Evolutionary conservation across 202 grass and related monocot genomes (phyloP).

Genomic region (Panicum hallii): DNA sequence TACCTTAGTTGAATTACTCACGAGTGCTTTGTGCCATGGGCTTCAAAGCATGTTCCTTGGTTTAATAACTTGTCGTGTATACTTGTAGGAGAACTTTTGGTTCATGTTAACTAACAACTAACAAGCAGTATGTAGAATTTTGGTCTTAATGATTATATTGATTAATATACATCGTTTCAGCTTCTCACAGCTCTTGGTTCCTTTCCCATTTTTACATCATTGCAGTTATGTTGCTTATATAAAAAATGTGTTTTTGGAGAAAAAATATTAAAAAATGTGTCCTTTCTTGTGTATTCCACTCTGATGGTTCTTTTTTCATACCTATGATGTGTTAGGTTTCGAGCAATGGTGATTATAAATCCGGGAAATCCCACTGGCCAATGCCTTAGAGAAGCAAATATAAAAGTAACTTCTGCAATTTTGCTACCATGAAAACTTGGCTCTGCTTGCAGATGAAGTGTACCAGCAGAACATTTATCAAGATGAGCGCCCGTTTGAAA

Average conservation of each 20-base stretch:
- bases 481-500: slow-evolving; percentile 94
- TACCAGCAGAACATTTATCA: slow-evolving; percentile 99
- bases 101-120: not conserved
- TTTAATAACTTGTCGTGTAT: slow-evolving; percentile 26
- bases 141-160: slow-evolving; percentile 4
- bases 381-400: slow-evolving; percentile 86
- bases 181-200: not conserved
- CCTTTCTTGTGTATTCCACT: not conserved
- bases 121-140: not conserved
- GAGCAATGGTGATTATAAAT: slow-evolving; percentile 99
- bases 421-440: slow-evolving; percentile 86
- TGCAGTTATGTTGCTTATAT: not conserved
- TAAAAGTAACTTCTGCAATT: slow-evolving; percentile 84
- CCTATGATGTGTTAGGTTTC: slow-evolving; percentile 64
- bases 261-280: no score
- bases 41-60: slow-evolving; percentile 19
- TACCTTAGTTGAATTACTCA: not conserved
- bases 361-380: slow-evolving; percentile 98
- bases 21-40: not conserved
- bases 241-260: no score
- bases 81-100: not conserved
- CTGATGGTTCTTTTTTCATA: slow-evolving; percentile 5
- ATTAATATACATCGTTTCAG: not conserved
- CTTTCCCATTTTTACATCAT: slow-evolving; percentile 6
- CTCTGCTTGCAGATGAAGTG: slow-evolving; percentile 97